Conservation (phyloP, 169 alveolate species). For the Cryptosporidium bovis region DNA sequence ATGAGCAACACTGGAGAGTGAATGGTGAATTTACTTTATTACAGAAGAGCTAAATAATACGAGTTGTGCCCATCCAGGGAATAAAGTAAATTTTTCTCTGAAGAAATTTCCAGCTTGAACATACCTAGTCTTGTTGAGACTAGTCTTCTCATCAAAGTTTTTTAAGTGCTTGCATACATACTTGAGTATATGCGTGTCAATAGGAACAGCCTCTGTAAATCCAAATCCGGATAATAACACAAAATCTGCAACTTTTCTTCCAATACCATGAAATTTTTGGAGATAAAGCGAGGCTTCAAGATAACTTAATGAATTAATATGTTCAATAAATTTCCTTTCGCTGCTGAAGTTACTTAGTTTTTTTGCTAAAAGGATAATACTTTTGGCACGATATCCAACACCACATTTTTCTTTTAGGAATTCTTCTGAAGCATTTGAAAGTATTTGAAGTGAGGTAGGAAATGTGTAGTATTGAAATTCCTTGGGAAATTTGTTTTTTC, state of each 20-base stretch:
- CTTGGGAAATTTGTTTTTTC: background rate
- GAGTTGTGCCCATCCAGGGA: constrained; percentile 74
- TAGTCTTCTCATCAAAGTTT: background rate
- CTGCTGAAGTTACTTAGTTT: background rate
- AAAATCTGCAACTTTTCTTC: constrained; percentile 69
- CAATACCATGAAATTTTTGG: constrained; percentile 57
- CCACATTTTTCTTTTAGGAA: constrained; percentile 45
- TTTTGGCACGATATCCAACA: constrained; percentile 66
- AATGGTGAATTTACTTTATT: constrained; percentile 3
- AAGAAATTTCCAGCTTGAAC: constrained; percentile 17
- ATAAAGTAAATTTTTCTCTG: constrained; percentile 28
- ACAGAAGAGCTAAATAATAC: constrained; percentile 64
- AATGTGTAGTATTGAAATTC: constrained; percentile 39
- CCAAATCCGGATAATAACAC: constrained; percentile 66
- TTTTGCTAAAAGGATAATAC: constrained; percentile 32
- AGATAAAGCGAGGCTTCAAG: constrained; percentile 26
- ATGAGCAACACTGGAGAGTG: background rate
- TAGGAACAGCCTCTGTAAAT: constrained; percentile 57
- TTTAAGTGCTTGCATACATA: constrained; percentile 20
- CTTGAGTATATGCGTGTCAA: constrained; percentile 70
- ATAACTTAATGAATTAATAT: constrained; percentile 37
- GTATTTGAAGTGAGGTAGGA: constrained; percentile 40
- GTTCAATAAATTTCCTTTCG: constrained; percentile 18
- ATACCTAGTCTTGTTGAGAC: constrained; percentile 33
- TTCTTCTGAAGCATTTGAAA: constrained; percentile 59